phyloP scores from a whole-genome alignment of 2,329 filamentous ascomycete genomes.

The Peltaster fructicola region DNA sequence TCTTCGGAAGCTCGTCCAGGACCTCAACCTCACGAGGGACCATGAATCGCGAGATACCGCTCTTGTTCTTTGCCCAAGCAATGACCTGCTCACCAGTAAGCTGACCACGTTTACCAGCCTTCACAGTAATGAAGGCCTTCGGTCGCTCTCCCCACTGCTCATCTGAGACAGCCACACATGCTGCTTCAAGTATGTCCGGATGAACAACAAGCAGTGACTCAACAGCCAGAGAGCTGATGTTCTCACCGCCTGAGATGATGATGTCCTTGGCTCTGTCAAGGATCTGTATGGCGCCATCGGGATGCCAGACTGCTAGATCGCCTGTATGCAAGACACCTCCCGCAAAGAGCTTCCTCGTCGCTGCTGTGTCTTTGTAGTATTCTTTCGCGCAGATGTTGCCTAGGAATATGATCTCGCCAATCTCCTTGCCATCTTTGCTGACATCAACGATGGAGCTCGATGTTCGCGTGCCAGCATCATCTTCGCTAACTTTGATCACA shows the following conservation, averaged over 20 bases:
- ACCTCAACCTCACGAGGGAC: conserved; percentile 56
- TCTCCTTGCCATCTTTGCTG: conserved; percentile 50
- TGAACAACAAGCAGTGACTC: conserved; percentile 82
- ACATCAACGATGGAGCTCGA: conserved; percentile 48
- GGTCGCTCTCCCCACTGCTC: conserved; percentile 92
- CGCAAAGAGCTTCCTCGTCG: conserved; percentile 70
- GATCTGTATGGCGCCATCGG: conserved; percentile 81
- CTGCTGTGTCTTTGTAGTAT: conserved; percentile 79
- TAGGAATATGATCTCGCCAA: conserved; percentile 68
- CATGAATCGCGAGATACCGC: conserved; percentile 82
- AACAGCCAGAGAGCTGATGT: conserved; percentile 85
- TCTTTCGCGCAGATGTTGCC: conserved; percentile 87
- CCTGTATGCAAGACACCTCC: conserved; percentile 80
- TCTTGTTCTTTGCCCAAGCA: conserved; percentile 66
- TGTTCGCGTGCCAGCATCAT: conserved; percentile 19
- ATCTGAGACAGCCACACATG: conserved; percentile 74
- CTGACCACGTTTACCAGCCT: conserved; percentile 36
- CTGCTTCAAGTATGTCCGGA: conserved; percentile 76
- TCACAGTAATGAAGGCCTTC: conserved; percentile 78
- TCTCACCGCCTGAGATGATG: conserved; percentile 93
- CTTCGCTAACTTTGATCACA: conserved; percentile 62
- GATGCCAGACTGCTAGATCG: conserved; percentile 83
- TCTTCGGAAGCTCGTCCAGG: conserved; percentile 82
- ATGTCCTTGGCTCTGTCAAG: conserved; percentile 92
- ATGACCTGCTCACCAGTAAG: conserved; percentile 55